These are phyloP conservation scores for Penicillium sp. DNA, from an alignment of 2,329 filamentous ascomycete genomes.

Conservation along the genomic window DNA sequence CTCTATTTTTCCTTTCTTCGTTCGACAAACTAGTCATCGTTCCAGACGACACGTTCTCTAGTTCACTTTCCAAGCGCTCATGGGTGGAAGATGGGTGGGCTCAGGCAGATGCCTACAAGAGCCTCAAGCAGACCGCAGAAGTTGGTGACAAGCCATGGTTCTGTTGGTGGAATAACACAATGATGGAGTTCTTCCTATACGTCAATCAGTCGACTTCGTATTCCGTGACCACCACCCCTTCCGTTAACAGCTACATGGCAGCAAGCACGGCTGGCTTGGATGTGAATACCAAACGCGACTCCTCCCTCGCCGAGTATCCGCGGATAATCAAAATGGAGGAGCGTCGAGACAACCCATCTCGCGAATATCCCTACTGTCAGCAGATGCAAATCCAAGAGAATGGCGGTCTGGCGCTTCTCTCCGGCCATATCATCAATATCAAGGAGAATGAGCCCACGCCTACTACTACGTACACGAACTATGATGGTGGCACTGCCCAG, in stretches of 20 bases:
- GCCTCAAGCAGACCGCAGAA: conserved; percentile 44
- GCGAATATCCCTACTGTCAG: conserved; percentile 59
- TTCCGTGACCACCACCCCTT: conserved; percentile 21
- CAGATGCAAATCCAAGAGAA: conserved; percentile 61
- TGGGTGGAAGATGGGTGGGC: conserved; percentile 23
- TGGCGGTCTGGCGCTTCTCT: conserved; percentile 40
- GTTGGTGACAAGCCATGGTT: conserved; percentile 66
- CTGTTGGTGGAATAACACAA: conserved; percentile 67
- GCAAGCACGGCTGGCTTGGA: conserved; percentile 22
- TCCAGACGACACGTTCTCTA: conserved; percentile 38
- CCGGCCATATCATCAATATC: conserved; percentile 32
- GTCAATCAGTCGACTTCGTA: conserved; percentile 51
- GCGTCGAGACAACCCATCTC: conserved; percentile 51
- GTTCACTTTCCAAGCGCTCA: conserved; percentile 31
- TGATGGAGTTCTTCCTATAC: conserved; percentile 67
- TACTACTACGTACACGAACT: conserved; percentile 34
- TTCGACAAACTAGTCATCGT: conserved; percentile 66
- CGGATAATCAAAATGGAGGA: conserved; percentile 66
- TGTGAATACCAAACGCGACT: conserved; percentile 14
- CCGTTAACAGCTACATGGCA: conserved; percentile 16
- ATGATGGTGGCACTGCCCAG: conserved; percentile 25
- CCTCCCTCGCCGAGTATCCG: conserved; percentile 44
- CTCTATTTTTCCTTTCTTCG: conserved; percentile 60
- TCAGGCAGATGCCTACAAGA: conserved; percentile 19
- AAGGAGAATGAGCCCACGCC: conserved; percentile 38